These are phyloP conservation scores for Coemansia sp. DNA, from an alignment of 192 early-diverging fungal genomes.

Conservation along the genomic window DNA sequence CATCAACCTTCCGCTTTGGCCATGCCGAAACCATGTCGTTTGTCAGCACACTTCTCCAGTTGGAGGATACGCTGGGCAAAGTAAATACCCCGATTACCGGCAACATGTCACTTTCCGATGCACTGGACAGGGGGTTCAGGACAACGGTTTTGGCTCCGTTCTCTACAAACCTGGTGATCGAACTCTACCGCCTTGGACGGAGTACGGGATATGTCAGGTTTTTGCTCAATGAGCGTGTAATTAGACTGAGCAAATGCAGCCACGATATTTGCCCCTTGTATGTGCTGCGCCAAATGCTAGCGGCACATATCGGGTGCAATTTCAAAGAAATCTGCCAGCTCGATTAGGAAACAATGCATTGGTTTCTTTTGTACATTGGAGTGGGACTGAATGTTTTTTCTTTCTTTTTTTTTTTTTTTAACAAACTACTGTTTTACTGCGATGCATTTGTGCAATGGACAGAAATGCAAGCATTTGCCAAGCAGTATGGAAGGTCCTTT, in stretches of 20 bases:
- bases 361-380: neutral
- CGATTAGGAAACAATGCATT: neutral
- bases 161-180: slow-evolving; percentile 35
- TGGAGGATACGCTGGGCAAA: slow-evolving; percentile 29
- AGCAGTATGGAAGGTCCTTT: neutral
- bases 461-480: neutral
- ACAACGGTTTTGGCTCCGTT: slow-evolving; percentile 31
- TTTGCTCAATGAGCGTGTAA: slow-evolving; percentile 31
- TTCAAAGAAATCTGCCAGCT: slow-evolving; percentile 21
- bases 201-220: slow-evolving; percentile 14
- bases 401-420: neutral
- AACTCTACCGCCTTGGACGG: slow-evolving; percentile 24
- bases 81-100: slow-evolving; percentile 20
- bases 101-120: slow-evolving; percentile 19
- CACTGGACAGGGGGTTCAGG: slow-evolving; percentile 21
- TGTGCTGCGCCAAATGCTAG: slow-evolving; percentile 25
- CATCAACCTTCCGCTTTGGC: slow-evolving; percentile 41
- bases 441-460: neutral
- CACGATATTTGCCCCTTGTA: slow-evolving; percentile 22
- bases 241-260: slow-evolving; percentile 22
- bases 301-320: slow-evolving; percentile 28
- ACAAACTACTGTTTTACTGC: neutral
- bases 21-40: slow-evolving; percentile 51
- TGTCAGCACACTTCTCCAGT: slow-evolving; percentile 25
- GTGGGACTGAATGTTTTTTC: neutral